phyloP scores from a whole-genome alignment of 2,329 filamentous ascomycete species.

The Aspergillus tamarii region DNA sequence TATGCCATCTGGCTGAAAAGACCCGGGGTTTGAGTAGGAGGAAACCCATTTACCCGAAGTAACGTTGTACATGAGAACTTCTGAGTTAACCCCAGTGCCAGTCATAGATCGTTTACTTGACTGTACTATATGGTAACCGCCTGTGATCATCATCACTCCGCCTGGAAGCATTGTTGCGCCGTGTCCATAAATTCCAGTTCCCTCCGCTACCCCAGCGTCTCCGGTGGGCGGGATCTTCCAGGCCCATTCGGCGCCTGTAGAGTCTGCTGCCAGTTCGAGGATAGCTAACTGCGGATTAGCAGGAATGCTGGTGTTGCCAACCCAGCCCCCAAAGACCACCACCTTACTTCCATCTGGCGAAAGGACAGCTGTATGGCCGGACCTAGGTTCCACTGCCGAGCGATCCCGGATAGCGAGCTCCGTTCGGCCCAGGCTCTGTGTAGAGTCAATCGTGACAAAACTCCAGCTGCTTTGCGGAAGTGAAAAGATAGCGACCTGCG shows the following conservation, averaged over 20 bases:
- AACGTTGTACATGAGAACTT: constrained; percentile 62
- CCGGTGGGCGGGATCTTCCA: constrained; percentile 46
- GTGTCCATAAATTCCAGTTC: constrained; percentile 62
- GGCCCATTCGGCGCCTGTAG: constrained; percentile 57
- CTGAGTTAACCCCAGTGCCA: constrained; percentile 42
- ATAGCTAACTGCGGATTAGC: constrained; percentile 82
- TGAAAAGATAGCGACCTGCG: constrained; percentile 82
- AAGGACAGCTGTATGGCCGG: constrained; percentile 84
- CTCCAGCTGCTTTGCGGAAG: constrained; percentile 86
- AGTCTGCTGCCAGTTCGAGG: constrained; percentile 73
- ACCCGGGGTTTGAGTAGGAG: constrained; percentile 56
- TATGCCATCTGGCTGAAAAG: constrained; percentile 6
- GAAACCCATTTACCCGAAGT: constrained; percentile 63
- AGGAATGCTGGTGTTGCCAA: constrained; percentile 74
- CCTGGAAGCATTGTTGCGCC: constrained; percentile 65
- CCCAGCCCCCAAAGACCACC: constrained; percentile 87
- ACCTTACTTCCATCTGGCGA: constrained; percentile 77
- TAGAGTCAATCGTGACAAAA: constrained; percentile 68
- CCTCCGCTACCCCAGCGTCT: constrained; percentile 45
- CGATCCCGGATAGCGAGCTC: constrained; percentile 60
- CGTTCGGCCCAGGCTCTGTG: constrained; percentile 46
- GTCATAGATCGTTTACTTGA: constrained; percentile 42
- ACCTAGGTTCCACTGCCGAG: constrained; percentile 72
- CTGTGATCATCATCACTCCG: constrained; percentile 63
- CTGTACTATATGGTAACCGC: constrained; percentile 58